Base-by-base conservation (phyloP, 2,329 filamentous ascomycete genomes). In the Fusarium brevicatenulatum region DNA sequence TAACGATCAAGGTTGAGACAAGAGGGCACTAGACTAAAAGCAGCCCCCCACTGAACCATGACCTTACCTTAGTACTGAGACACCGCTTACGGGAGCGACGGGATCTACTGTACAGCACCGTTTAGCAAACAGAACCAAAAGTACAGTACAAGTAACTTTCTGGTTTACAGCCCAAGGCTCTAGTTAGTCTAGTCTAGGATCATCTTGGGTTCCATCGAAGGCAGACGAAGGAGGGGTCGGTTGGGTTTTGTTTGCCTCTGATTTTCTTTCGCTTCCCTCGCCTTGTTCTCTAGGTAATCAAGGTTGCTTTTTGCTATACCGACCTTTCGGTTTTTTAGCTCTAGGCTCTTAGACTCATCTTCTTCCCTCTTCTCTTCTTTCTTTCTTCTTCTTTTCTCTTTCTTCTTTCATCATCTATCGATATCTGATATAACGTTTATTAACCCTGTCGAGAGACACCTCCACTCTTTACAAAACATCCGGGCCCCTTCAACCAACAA, bases 401-500 rank as follows among this genome's bases (percentile, higher is more conserved):
- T 21, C 30, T 23, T 58, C 30, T 21, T 40, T 39, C 10, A 63
- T 47, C 44, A n/a, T 37, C 25, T 32, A 25, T 36, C 16, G 19
- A n/a, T 28, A 37, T 52, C 44, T 43, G 21, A 55, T 40, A 54
- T 30, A 55, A 16, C 34, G 13, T 36, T 15, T 36, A 36, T 15
- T 36, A 36, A 36, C 52, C 37, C 37, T 55, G 25, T 32, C n/a
- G 5, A 34, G 37, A 56, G 25, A 18, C 23, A 34, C 42, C 64
- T 46, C 53, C 63, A 67, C 62, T 67, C 39, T 61, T 46, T 25
- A 32, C 39, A 47, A 7, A 60, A 60, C 32, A 49, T 32, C 16
- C 42, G 16, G 36, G 36, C 36, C n/a, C 43, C 50, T 55, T 63
- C 47, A 64, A 42, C 58, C 63, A 65, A 55, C 59, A 44, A 40